Conservation (phyloP, 202 grass and related monocot genomes). For the Setaria italica region DNA sequence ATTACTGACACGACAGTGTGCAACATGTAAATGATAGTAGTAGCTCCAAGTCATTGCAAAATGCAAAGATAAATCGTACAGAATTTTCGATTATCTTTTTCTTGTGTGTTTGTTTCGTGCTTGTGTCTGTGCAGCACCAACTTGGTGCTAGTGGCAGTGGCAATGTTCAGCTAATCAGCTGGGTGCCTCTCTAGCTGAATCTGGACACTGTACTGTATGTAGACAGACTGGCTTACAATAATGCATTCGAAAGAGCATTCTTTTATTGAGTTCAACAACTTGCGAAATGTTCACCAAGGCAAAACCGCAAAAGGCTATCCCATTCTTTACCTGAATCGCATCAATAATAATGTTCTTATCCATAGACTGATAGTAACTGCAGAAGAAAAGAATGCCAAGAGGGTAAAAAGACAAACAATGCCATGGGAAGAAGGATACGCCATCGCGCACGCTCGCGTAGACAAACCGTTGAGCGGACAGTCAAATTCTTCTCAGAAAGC, state of each 20-base stretch:
- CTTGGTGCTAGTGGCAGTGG: background rate
- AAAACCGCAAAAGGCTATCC: background rate
- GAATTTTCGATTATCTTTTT: background rate
- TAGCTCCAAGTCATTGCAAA: background rate
- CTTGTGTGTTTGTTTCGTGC: background rate
- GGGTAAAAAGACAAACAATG: background rate
- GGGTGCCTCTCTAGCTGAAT: background rate
- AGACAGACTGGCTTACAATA: background rate
- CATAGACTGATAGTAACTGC: background rate
- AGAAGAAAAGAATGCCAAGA: background rate
- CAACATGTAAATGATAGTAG: constrained; percentile 44
- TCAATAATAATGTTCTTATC: background rate
- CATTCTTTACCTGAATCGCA: background rate
- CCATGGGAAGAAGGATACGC: background rate
- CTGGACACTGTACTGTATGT: background rate
- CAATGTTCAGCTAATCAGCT: background rate
- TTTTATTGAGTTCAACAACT: background rate
- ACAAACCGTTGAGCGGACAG: background rate
- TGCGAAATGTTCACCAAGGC: background rate
- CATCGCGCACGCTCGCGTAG: background rate
- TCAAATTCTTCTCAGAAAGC: background rate
- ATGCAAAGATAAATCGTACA: background rate
- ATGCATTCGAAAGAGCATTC: background rate
- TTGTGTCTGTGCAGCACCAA: background rate
- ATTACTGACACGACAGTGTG: constrained; percentile 46